Evolutionary conservation across 148 eudicot species (phyloP), one percentile per base, ranked within the genome.

Genomic region (Fallopia convolvulus): DNA sequence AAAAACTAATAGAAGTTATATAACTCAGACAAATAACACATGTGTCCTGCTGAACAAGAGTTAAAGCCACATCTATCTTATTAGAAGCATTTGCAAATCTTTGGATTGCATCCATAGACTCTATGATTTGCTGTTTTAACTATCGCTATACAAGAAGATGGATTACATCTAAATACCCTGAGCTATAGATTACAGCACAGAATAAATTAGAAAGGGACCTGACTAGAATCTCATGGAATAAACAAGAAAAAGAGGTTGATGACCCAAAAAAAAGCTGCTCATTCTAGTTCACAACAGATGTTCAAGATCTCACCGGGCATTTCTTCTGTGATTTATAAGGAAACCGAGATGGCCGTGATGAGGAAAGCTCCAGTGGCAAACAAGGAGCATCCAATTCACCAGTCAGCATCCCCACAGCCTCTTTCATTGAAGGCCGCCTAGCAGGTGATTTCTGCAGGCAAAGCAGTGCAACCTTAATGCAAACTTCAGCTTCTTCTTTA

Each of bases 391-490:
- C 92, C 53, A 93, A 77, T 47, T 91, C 97, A 7, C 99, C 99
- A 4, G 90, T 84, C 60, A 95, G 94, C 87, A 92, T 93, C 78
- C 90, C 94, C 26, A 89, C 97, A 15, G 91, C 91, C 75, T 95
- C 97, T 82, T 86, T 95, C 97, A 95, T 95, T 3, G 98, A 86
- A 79, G 98, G 99, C 70, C 99, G 80, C 4, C 82, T 76, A 15
- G 80, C 79, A 15, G 99, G 97, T 2, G 85, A 85, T 77, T 91
- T 92, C 83, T 95, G 99, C 79, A 95, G 84, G 89, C 99, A 95
- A 74, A 87, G 82, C 61, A 95, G 85, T 30, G 97, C 97, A 55
- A 95, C 86, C 0, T 82, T 81, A 48, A 91, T 87, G 85, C 90
- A 90, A 12, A 90, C 74, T 66, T 88, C 76, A 65, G 98, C 98